phyloP scores from a whole-genome alignment of 2,329 filamentous ascomycete genomes.

The Pezizomycotina sp. region DNA sequence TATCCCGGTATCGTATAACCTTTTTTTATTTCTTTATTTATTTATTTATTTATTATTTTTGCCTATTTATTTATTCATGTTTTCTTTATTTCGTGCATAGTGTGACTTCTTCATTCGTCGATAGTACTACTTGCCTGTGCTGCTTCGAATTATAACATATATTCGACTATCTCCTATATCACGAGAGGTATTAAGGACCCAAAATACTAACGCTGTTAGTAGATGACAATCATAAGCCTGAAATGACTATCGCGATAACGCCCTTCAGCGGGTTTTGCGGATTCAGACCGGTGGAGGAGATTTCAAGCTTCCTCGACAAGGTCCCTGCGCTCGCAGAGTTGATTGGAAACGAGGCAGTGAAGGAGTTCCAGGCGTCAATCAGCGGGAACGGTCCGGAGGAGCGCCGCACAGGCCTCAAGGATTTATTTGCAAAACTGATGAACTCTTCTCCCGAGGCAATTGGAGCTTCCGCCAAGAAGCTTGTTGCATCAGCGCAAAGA shows the following conservation, averaged over 20 bases:
- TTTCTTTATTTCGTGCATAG: no score
- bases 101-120: no score
- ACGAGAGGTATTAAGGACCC: no score
- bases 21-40: conserved; percentile 30
- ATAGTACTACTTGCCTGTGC: no score
- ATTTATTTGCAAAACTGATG: conserved; percentile 67
- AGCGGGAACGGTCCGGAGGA: conserved; percentile 29
- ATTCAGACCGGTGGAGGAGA: conserved; percentile 75
- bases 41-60: conserved; percentile 5
- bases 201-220: conserved; percentile 7
- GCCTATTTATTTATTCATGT: not conserved
- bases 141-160: no score
- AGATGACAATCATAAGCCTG: conserved; percentile 98
- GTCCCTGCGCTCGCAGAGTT: conserved; percentile 48
- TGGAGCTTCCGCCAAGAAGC: conserved; percentile 45
- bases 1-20: conserved; percentile 44
- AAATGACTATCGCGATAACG: conserved; percentile 97
- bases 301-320: conserved; percentile 62
- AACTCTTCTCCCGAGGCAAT: conserved; percentile 51
- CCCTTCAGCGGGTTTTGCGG: conserved; percentile 92
- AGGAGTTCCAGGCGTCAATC: conserved; percentile 41
- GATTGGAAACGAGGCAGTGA: conserved; percentile 47
- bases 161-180: no score
- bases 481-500: conserved; percentile 55
- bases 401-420: conserved; percentile 60